phyloP scores from a whole-genome alignment of 1,139 yeast species.

The Yamadazyma blattariae region DNA sequence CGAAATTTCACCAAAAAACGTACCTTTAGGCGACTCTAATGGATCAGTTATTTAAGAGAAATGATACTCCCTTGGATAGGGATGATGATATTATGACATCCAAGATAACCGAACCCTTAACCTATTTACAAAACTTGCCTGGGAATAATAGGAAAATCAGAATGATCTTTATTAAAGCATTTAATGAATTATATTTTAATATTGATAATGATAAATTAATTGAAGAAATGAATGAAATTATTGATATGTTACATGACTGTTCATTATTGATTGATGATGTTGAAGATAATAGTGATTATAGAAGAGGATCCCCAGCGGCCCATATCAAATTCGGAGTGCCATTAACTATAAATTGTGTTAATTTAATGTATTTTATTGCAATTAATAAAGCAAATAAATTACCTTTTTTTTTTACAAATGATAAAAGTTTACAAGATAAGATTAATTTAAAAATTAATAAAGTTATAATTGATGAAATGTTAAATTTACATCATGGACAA shows the following conservation, averaged over 20 bases:
- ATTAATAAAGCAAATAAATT: constrained; percentile 42
- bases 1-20: too few relatives aligned
- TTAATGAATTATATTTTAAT: constrained; percentile 29
- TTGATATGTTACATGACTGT: constrained; percentile 28
- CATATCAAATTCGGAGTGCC: constrained; percentile 76
- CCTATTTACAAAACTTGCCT: constrained; percentile 28
- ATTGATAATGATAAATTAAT: constrained; percentile 19
- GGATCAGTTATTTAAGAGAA: constrained; percentile 11
- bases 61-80: constrained; percentile 13
- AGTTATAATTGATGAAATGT: constrained; percentile 65
- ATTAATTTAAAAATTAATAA: constrained; percentile 15
- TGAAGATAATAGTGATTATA: constrained; percentile 67
- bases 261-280: constrained; percentile 68
- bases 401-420: constrained; percentile 15
- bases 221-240: constrained; percentile 20
- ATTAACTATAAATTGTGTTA: constrained; percentile 77
- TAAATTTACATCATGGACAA: constrained; percentile 83
- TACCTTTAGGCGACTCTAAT: too few relatives aligned
- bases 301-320: constrained; percentile 79
- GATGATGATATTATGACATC: constrained; percentile 7
- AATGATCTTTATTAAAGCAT: constrained; percentile 26
- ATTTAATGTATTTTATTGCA: constrained; percentile 77
- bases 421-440: constrained; percentile 7
- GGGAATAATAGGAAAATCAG: constrained; percentile 34
- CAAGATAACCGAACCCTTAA: constrained; percentile 23